Base-by-base conservation (phyloP, 495 filamentous ascomycete species). In the Penicillium egyptiacum region DNA sequence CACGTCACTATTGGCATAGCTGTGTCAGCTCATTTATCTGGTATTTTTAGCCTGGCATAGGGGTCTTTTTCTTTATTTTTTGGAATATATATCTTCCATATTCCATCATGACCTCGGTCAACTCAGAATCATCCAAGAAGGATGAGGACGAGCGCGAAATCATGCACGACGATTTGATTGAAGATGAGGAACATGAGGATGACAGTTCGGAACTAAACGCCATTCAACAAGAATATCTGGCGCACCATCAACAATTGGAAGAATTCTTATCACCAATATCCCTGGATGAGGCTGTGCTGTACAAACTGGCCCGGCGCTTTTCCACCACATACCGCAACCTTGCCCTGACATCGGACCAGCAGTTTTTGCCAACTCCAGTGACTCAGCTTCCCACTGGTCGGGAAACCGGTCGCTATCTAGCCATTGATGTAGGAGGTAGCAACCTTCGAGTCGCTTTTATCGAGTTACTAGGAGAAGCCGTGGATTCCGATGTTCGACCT, bases 401-500 rank as follows among this genome's bases (percentile, higher is more conserved):
- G 40, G 86, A 86, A 57, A 81, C 75, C 5, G 89, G 88, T 58
- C 87, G 84, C 30, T 90, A 85, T 63, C 74, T 92, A 6, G 87
- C 87, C 11, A 90, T 91, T 56, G 89, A 92, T 70, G 88, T 92
- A 40, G 90, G 90, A 30, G 90, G 90, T 17, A 89, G 86, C 19
- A 94, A 94, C 58, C 73, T 94, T 20, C 80, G 90, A 47, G 89
- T 92, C 8, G 88, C 85, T 39, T 89, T 92, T 54, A 82, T 92
- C 49, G 86, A 92, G 57, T 71, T 92, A 43, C 62, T 86, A 12
- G 84, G 85, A 6, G 71, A 75, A 51, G 70, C 69, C 28, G 70
- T 67, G 8, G 68, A 76, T 22, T 68, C 69, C 2, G 70, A 75
- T 50, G 65, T 58, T 53, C 64, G 60, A 17, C 62, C 68, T n/a